Percentiles rank a stretch among this genome's conserved stretches.
Conservation (phyloP, 2,329 filamentous ascomycete genomes). For the Cercospora zeae-maydis region DNA sequence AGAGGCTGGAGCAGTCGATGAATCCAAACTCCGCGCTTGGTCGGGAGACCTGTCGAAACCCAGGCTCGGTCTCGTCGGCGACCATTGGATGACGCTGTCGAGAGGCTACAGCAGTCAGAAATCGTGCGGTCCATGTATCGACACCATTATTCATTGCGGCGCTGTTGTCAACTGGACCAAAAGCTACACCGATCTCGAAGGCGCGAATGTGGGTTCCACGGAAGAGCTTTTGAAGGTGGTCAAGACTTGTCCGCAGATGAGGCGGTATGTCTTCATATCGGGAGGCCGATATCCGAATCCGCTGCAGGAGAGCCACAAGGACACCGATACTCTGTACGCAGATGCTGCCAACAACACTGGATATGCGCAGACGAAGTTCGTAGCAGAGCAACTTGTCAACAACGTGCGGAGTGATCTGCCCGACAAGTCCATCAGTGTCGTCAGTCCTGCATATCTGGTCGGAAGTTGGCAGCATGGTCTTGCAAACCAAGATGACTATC, state of each 20-base stretch:
- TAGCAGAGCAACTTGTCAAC: not conserved
- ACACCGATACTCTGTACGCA: not conserved
- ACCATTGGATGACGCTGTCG: not conserved
- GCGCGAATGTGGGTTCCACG: not conserved
- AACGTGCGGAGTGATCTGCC: not conserved
- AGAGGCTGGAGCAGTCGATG: not conserved
- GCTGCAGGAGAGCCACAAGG: not conserved
- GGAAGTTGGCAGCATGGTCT: not conserved
- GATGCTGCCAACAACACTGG: not conserved
- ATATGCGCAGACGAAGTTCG: not conserved
- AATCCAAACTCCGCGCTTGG: not conserved
- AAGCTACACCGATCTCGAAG: conserved; percentile 1
- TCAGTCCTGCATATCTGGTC: not conserved
- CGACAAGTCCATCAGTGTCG: not conserved
- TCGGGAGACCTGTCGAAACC: not conserved
- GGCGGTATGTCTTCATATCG: not conserved
- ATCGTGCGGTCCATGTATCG: not conserved
- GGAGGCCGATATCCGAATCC: not conserved
- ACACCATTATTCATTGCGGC: conserved; percentile 10
- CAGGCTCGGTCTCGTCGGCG: not conserved
- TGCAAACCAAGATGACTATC: conserved; percentile 11
- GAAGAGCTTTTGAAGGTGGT: not conserved
- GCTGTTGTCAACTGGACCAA: conserved; percentile 10
- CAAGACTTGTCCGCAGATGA: not conserved
- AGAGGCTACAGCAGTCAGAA: not conserved